These are phyloP conservation scores for Botryotinia globosa DNA, from an alignment of 2,329 filamentous ascomycete genomes.

Conservation along the genomic window DNA sequence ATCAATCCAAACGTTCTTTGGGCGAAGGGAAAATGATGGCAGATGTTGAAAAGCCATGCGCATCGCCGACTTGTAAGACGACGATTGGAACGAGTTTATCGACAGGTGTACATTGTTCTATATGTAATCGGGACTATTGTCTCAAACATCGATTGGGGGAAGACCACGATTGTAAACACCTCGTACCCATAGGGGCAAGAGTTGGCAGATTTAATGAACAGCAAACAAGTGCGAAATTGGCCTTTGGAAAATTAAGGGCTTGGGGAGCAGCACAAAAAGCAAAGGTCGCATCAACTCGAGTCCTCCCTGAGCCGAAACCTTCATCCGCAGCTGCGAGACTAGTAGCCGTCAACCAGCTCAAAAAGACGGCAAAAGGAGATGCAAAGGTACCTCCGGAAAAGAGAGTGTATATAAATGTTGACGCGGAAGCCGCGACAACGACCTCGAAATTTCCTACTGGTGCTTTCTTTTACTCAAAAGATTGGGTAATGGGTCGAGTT, in stretches of 20 bases:
- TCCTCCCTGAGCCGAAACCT: slow-evolving; percentile 61
- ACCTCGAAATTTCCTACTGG: slow-evolving; percentile 79
- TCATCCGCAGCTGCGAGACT: slow-evolving; percentile 61
- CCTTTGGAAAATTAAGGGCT: slow-evolving; percentile 71
- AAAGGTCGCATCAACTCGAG: slow-evolving; percentile 42
- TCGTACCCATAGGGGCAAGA: slow-evolving; percentile 58
- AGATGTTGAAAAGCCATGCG: slow-evolving; percentile 66
- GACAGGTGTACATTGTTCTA: slow-evolving; percentile 67
- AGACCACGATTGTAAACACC: slow-evolving; percentile 80
- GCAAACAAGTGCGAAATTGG: slow-evolving; percentile 65
- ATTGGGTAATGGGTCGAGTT: slow-evolving; percentile 87
- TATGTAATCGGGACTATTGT: slow-evolving; percentile 73
- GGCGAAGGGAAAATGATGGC: slow-evolving; percentile 53
- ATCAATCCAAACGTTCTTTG: slow-evolving; percentile 52
- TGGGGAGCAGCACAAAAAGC: slow-evolving; percentile 78
- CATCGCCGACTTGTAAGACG: slow-evolving; percentile 64
- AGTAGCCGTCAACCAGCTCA: slow-evolving; percentile 72
- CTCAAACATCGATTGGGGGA: slow-evolving; percentile 72
- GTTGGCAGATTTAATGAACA: slow-evolving; percentile 46
- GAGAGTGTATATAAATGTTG: slow-evolving; percentile 85
- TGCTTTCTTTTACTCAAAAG: slow-evolving; percentile 74
- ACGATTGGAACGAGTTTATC: slow-evolving; percentile 64
- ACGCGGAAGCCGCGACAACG: slow-evolving; percentile 84
- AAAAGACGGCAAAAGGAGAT: slow-evolving; percentile 87
- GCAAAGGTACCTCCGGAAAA: slow-evolving; percentile 76